A percentile compares a stretch with the other conserved stretches of the same genome.
These are phyloP conservation scores for Solanum peruvianum DNA, from an alignment of 257 asterid species.

Conservation along the genomic window DNA sequence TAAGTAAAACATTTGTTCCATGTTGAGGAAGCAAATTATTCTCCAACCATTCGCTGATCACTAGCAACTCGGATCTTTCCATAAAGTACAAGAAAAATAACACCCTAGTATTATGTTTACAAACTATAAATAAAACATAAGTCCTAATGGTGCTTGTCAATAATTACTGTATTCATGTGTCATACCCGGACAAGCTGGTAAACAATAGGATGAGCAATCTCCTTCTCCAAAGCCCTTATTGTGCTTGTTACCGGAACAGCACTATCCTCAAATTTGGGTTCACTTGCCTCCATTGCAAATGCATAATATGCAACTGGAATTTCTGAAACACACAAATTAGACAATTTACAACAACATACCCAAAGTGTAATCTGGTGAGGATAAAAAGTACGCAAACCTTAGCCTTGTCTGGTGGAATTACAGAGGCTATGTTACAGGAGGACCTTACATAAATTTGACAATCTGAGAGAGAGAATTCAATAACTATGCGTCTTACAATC, in stretches of 20 bases:
- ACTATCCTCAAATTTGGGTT: slow-evolving; percentile 24
- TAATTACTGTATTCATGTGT: not conserved
- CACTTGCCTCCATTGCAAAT: slow-evolving; percentile 27
- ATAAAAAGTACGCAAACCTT: not conserved
- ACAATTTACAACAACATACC: not conserved
- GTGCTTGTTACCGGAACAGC: not conserved
- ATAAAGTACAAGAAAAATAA: not conserved
- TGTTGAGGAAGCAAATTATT: not conserved
- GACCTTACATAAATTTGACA: slow-evolving; percentile 11
- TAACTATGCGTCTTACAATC: not conserved
- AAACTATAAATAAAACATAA: no score
- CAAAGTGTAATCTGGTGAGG: not conserved
- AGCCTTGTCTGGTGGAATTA: not conserved
- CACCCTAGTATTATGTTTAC: not conserved
- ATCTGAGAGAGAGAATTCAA: not conserved
- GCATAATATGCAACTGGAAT: slow-evolving; percentile 33
- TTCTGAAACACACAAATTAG: slow-evolving; percentile 18
- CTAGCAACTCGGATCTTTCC: not conserved
- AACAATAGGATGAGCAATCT: slow-evolving; percentile 59
- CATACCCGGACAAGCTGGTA: slow-evolving; percentile 82
- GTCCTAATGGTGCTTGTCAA: not conserved
- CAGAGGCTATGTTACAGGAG: not conserved
- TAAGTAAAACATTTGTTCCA: not conserved
- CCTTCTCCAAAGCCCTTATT: slow-evolving; percentile 2
- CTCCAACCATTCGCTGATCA: not conserved